Conservation (phyloP, 208 protist genomes). For the Trypanosoma theileri region DNA sequence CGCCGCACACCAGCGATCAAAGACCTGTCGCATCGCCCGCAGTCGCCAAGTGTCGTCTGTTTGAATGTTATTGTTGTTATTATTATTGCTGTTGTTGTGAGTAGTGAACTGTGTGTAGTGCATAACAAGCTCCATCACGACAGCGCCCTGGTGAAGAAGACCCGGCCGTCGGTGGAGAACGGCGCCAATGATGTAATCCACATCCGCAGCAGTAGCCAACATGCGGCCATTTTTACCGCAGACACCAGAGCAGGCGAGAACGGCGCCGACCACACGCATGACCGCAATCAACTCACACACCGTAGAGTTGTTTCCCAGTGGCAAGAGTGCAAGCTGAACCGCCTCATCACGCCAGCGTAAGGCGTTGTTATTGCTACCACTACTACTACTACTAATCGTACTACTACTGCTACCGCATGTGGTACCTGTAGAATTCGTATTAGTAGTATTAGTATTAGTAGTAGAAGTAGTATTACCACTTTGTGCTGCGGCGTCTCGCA, state of each 20-base stretch:
- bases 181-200: slow-evolving; percentile 41
- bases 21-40: slow-evolving; percentile 43
- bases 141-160: slow-evolving; percentile 52
- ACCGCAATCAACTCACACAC: slow-evolving; percentile 56
- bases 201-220: slow-evolving; percentile 37
- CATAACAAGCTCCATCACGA: slow-evolving; percentile 73
- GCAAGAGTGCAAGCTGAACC: slow-evolving; percentile 42
- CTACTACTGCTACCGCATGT: too few species aligned
- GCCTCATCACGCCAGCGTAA: slow-evolving; percentile 48
- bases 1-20: slow-evolving; percentile 55
- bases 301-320: slow-evolving; percentile 40
- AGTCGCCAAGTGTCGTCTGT: slow-evolving; percentile 40
- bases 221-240: slow-evolving; percentile 21
- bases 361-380: not conserved
- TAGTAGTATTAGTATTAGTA: not conserved
- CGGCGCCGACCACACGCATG: slow-evolving; percentile 63
- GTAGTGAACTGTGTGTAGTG: slow-evolving; percentile 48
- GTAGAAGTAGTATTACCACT: not conserved
- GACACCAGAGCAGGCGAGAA: slow-evolving; percentile 53
- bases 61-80: not conserved
- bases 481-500: slow-evolving; percentile 27
- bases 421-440: too few species aligned
- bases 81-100: slow-evolving; percentile 6
- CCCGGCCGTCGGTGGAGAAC: slow-evolving; percentile 41
- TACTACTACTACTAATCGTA: not conserved